These are phyloP conservation scores for Isatis lusitanica DNA, from an alignment of 441 rosid species.

Conservation along the genomic window DNA sequence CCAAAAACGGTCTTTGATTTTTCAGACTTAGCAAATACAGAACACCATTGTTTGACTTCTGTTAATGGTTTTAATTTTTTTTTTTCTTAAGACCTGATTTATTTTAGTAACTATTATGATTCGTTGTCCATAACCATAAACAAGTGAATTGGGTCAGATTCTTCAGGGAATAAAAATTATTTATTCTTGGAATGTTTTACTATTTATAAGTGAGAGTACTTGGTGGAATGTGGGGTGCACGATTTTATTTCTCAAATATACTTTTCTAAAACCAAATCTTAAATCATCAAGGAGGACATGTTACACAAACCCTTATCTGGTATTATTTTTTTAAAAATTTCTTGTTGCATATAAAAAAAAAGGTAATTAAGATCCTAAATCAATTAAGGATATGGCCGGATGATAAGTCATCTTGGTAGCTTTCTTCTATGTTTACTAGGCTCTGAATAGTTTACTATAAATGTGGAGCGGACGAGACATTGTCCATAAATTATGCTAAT, in stretches of 20 bases:
- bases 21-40: constrained; percentile 29
- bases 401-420: not conserved
- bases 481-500: not conserved
- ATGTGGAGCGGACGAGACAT: not conserved
- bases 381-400: not conserved
- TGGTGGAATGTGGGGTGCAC: constrained; percentile 35
- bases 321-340: not conserved
- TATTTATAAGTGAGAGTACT: constrained; percentile 23
- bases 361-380: not conserved
- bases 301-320: not conserved
- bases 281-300: constrained; percentile 24
- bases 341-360: not conserved
- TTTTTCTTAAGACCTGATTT: not conserved
- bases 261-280: not conserved
- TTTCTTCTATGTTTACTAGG: not conserved
- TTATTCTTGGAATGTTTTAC: constrained; percentile 25
- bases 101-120: constrained; percentile 15
- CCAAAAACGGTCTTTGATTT: constrained; percentile 19
- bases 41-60: constrained; percentile 28
- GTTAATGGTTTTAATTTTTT: constrained; percentile 17
- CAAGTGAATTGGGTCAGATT: constrained; percentile 25
- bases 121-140: constrained; percentile 28
- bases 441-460: not conserved
- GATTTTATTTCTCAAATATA: constrained; percentile 5
- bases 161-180: not conserved